Conservation (phyloP, 805 yeast species). For the Schwanniomyces vanrijiae region DNA sequence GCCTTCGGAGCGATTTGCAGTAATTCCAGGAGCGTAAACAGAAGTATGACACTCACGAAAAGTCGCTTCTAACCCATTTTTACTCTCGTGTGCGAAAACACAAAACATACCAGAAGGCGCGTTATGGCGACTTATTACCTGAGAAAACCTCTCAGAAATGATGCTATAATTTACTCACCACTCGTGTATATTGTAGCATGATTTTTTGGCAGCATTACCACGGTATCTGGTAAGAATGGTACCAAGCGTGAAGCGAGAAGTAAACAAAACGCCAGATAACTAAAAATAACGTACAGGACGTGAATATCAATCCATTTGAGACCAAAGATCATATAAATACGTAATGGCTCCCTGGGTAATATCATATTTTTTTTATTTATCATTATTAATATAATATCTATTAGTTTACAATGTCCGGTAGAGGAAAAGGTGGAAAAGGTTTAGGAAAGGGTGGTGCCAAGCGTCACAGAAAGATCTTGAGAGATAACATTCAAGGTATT, state of each 20-base stretch:
- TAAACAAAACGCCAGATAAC: not conserved
- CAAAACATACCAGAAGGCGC: conserved; percentile 1
- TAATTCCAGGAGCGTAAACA: not conserved
- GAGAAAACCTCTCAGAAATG: not conserved
- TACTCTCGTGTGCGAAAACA: not conserved
- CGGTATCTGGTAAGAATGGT: not conserved
- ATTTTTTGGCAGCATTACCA: not conserved
- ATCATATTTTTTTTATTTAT: not conserved
- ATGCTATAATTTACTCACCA: not conserved
- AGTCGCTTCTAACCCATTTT: not conserved
- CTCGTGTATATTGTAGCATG: not conserved
- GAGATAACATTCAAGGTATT: conserved; percentile 99
- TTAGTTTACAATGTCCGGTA: conserved; percentile 79
- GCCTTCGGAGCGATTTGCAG: not conserved
- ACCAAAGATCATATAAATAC: not conserved
- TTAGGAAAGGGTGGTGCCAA: conserved; percentile 99
- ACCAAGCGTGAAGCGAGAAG: not conserved
- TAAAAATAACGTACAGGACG: not conserved
- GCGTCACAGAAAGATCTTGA: conserved; percentile 99
- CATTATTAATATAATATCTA: not conserved
- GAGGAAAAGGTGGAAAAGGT: conserved; percentile 99
- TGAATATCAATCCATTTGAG: not conserved
- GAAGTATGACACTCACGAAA: not conserved
- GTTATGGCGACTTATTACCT: not conserved
- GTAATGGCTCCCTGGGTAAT: not conserved